A percentile compares a stretch with the other conserved stretches of the same genome.
phyloP scores from a whole-genome alignment of 2,329 filamentous ascomycete genomes.

The Trichothecium sympodiale region DNA sequence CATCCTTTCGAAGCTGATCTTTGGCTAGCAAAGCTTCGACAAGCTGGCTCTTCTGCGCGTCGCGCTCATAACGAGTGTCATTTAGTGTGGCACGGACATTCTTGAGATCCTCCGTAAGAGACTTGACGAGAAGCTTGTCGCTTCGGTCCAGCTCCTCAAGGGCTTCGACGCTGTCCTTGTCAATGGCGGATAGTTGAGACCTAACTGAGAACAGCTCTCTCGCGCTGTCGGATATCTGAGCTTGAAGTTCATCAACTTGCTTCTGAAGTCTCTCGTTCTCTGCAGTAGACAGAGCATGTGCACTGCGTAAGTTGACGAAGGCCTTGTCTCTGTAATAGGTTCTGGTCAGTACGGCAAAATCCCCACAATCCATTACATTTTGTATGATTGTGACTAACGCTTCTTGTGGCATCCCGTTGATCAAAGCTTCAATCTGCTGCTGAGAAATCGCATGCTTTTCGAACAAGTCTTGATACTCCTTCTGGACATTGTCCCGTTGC shows the following conservation, averaged over 20 bases:
- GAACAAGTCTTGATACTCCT: slow-evolving; percentile 43
- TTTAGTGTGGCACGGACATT: slow-evolving; percentile 40
- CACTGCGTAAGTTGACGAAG: slow-evolving; percentile 38
- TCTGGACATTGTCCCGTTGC: slow-evolving; percentile 39
- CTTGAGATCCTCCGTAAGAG: slow-evolving; percentile 47
- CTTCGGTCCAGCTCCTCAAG: slow-evolving; percentile 48
- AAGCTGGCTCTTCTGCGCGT: slow-evolving; percentile 48
- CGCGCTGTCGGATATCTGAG: slow-evolving; percentile 39
- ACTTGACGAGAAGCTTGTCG: slow-evolving; percentile 46
- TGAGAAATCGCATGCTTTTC: slow-evolving; percentile 47
- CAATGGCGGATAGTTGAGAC: slow-evolving; percentile 42
- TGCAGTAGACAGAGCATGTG: slow-evolving; percentile 30
- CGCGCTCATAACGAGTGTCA: slow-evolving; percentile 37
- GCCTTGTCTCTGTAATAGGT: slow-evolving; percentile 39
- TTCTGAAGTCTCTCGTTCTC: slow-evolving; percentile 37
- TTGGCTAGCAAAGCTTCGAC: slow-evolving; percentile 49
- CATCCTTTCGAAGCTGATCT: slow-evolving; percentile 45
- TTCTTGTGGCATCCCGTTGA: slow-evolving; percentile 39
- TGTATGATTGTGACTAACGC: slow-evolving; percentile 39
- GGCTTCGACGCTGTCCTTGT: slow-evolving; percentile 41
- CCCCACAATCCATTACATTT: slow-evolving; percentile 10
- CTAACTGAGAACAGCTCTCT: slow-evolving; percentile 42
- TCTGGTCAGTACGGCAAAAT: slow-evolving; percentile 29
- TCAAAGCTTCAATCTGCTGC: slow-evolving; percentile 44
- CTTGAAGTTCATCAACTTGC: slow-evolving; percentile 31